Evolutionary conservation across 2,329 filamentous ascomycete genomes (phyloP).

Genomic region (Ophiostoma himal-ulmi): DNA sequence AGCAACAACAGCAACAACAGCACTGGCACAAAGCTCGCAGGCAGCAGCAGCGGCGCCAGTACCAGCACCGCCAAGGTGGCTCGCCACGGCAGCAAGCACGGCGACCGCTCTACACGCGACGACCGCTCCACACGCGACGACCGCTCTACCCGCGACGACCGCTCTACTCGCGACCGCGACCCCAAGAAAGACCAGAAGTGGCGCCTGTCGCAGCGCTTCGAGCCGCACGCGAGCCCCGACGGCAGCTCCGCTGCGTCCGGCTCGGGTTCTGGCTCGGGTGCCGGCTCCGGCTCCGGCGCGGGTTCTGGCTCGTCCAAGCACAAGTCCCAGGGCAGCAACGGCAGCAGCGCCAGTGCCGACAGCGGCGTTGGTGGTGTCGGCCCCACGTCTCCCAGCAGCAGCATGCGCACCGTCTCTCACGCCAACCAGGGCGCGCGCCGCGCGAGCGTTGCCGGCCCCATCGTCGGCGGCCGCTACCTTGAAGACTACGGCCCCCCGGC

Average conservation of each 20-base stretch:
- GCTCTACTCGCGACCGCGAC: conserved; percentile 18
- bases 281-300: neutral
- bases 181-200: conserved; percentile 27
- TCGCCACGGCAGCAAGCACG: conserved; percentile 6
- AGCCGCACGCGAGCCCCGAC: conserved; percentile 12
- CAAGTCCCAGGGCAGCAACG: conserved; percentile 17
- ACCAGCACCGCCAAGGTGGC: conserved; percentile 8
- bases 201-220: conserved; percentile 32
- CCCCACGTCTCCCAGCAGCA: conserved; percentile 25
- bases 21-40: neutral
- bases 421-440: conserved; percentile 19
- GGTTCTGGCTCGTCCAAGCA: neutral
- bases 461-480: conserved; percentile 26
- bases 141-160: neutral
- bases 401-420: conserved; percentile 10
- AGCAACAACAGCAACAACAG: neutral
- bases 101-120: neutral
- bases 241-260: conserved; percentile 7
- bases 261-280: neutral
- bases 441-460: conserved; percentile 21
- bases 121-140: conserved; percentile 11
- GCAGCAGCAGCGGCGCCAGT: conserved; percentile 6
- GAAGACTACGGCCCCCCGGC: conserved; percentile 28
- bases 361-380: conserved; percentile 13
- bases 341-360: conserved; percentile 13